Conservation (phyloP, 2,329 filamentous ascomycete species). For the Pseudogymnoascus sp. region DNA sequence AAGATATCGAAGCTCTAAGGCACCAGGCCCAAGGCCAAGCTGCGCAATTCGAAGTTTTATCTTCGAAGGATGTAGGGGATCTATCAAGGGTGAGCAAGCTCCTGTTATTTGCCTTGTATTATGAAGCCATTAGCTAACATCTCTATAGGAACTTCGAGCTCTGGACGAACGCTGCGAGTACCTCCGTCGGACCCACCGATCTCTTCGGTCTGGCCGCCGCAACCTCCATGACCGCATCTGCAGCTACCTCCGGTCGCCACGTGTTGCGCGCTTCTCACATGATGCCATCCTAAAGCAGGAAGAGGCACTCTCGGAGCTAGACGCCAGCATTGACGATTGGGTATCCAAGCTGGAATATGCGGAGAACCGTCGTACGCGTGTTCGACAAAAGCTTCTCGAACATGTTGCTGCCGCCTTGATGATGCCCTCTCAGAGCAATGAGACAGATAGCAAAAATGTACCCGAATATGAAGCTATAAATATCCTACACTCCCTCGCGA, state of each 20-base stretch:
- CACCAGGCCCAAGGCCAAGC: constrained; percentile 58
- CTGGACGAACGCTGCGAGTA: constrained; percentile 76
- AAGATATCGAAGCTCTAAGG: constrained; percentile 47
- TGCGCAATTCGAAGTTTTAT: constrained; percentile 58
- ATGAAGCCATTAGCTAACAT: background rate
- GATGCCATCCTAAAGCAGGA: constrained; percentile 74
- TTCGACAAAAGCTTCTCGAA: constrained; percentile 74
- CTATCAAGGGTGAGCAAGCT: constrained; percentile 50
- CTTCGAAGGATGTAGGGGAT: constrained; percentile 54
- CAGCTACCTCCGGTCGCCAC: constrained; percentile 65
- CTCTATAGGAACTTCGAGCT: constrained; percentile 58
- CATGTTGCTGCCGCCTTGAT: constrained; percentile 68
- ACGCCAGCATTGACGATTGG: constrained; percentile 75
- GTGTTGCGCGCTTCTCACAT: constrained; percentile 64
- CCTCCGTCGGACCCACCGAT: constrained; percentile 68
- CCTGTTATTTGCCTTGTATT: background rate
- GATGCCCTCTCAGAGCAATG: constrained; percentile 33
- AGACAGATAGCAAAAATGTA: constrained; percentile 37
- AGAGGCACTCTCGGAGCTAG: constrained; percentile 69
- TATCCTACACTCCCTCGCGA: constrained; percentile 20
- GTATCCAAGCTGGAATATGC: constrained; percentile 72
- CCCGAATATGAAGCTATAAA: constrained; percentile 28
- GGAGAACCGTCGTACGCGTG: constrained; percentile 67
- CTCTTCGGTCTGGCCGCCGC: constrained; percentile 66
- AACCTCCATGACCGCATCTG: constrained; percentile 73